Conservation (phyloP, 257 asterid genomes). For the Solanum rostratum region DNA sequence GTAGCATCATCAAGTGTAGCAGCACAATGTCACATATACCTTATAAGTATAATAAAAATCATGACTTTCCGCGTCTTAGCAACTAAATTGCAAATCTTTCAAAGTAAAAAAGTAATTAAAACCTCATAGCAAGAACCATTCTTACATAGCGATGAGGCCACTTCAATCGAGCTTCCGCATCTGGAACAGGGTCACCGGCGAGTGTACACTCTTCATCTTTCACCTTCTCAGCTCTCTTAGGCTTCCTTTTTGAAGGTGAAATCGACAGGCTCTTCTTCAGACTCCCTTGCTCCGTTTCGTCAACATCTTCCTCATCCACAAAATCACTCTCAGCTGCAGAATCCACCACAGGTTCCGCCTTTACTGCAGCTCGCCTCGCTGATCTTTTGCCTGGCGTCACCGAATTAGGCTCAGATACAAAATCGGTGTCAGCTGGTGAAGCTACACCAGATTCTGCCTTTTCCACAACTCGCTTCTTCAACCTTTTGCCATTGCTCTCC, state of each 20-base stretch:
- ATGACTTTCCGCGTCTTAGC: background rate
- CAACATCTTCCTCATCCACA: background rate
- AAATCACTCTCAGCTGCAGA: slow-evolving; percentile 3
- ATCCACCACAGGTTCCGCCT: background rate
- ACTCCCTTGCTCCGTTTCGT: background rate
- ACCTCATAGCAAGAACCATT: background rate
- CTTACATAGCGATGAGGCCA: slow-evolving; percentile 56
- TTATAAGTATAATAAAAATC: background rate
- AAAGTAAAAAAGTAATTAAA: background rate
- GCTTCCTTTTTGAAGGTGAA: background rate
- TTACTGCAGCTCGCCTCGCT: background rate
- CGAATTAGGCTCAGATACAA: background rate
- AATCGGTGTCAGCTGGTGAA: background rate
- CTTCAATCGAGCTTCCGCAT: slow-evolving; percentile 30
- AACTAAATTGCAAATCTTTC: background rate
- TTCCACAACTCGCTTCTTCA: background rate
- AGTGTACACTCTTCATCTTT: slow-evolving; percentile 7
- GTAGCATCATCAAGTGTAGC: background rate
- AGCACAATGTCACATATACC: background rate
- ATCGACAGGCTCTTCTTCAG: background rate
- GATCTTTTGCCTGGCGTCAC: background rate
- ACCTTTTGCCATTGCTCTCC: background rate
- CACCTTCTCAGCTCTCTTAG: background rate
- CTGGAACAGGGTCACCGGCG: slow-evolving; percentile 27
- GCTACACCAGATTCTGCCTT: background rate